Evolutionary conservation across 352 stramenopile species (phyloP), one percentile per base, ranked within the genome.

Genomic region (Pythium rhizo-oryzae): DNA sequence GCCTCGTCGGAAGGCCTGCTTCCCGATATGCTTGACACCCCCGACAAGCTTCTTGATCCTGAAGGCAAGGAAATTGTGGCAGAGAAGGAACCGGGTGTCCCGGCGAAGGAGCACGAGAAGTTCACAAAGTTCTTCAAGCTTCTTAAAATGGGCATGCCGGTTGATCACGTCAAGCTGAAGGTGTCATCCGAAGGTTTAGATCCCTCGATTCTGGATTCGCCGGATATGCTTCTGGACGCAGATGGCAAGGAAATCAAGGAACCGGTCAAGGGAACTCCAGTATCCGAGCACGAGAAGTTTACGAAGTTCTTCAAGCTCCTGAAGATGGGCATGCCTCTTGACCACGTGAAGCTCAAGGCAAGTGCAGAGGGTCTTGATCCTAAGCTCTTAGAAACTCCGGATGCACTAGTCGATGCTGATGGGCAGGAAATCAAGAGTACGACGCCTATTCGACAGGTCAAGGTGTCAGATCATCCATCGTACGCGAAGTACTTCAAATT

Each of bases 401-500:
- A 90, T 24, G 56, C 30, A 19, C 62, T 77, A 18, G 70, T 77
- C 6, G 70, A 73, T 62, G 60, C 23, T 15, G 60, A 70, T 1
- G 70, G 70, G 1, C 74, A 75, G 16, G 67, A 72, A 21, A 68
- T 78, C 11, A 73, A 75, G 56, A 65, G 23, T 21, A 51, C 47
- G 18, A 23, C 39, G 16, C 75, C 78, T 47, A 76, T 69, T 47
- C 35, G 28, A 2, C 15, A 65, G 3, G 71, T 88, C 33, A 89
- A 85, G 52, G 81, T 70, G 46, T 83, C 67, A 12, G 84, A 98
- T 59, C 92, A 98, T 65, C 91, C 91, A 18, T 83, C 76, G 54
- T 98, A 97, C 67, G 71, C 69, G 54, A 98, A 98, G 75, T 98
- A 98, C 82, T 98, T 98, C 80, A 98, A 98, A 74, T 95, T 99